These are phyloP conservation scores for Acanthamoeba lugdunensis DNA, from an alignment of 208 protist genomes.

Conservation along the genomic window DNA sequence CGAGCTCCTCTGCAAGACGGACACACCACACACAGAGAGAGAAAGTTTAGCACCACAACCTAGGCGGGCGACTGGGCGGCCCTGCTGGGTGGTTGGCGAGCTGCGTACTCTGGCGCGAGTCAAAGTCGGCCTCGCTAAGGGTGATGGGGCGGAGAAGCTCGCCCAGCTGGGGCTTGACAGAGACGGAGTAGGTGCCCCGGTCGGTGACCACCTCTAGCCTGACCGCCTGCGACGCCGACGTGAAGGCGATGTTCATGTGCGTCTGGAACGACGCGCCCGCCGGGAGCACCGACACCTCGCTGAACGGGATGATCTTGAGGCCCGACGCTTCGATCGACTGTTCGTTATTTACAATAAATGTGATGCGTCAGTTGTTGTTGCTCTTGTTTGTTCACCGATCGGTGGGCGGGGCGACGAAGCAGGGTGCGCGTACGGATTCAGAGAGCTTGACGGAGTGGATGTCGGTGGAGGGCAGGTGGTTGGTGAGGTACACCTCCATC, in stretches of 20 bases:
- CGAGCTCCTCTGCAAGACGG: constrained; percentile 6
- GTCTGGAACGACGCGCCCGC: constrained; percentile 15
- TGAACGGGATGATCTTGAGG: constrained; percentile 15
- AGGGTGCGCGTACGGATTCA: not conserved
- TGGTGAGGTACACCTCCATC: constrained; percentile 18
- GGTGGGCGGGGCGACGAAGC: not conserved
- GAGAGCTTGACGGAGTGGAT: not conserved
- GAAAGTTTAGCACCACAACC: not conserved
- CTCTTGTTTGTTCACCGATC: too few species aligned
- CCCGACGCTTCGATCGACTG: constrained; percentile 31
- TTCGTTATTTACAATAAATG: not conserved
- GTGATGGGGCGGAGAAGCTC: constrained; percentile 27
- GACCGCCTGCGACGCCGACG: not conserved
- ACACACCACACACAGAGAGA: too few species aligned
- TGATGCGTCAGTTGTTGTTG: not conserved
- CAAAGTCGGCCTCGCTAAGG: constrained; percentile 49
- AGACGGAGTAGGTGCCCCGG: constrained; percentile 38
- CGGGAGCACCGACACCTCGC: constrained; percentile 16
- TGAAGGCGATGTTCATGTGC: constrained; percentile 51
- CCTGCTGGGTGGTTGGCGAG: too few species aligned
- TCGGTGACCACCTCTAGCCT: constrained; percentile 35
- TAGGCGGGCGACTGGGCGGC: not conserved
- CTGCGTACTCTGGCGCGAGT: constrained; percentile 35
- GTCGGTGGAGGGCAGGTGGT: constrained; percentile 21
- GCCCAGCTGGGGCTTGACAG: not conserved